Evolutionary conservation across 768 basidiomycete genomes (phyloP).

Genomic region (Lactifluus hygrophoroides): DNA sequence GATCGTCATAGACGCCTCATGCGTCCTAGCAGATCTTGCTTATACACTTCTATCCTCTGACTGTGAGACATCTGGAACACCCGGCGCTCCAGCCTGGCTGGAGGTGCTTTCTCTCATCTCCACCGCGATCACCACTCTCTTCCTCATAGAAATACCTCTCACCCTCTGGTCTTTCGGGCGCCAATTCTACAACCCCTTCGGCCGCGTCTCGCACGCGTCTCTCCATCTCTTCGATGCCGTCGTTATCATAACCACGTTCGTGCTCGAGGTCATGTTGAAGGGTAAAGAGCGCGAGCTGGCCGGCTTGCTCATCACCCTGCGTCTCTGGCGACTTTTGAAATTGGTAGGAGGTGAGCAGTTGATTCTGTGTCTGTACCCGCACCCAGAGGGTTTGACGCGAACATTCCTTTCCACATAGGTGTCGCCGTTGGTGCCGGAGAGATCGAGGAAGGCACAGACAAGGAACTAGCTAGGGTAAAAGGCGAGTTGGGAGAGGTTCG

Average conservation of each 20-base stretch:
- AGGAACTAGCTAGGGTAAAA: conserved; percentile 42
- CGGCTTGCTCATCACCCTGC: conserved; percentile 59
- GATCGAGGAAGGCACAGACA: conserved; percentile 45
- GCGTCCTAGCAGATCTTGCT: conserved; percentile 64
- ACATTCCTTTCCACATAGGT: conserved; percentile 38
- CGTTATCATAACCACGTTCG: conserved; percentile 65
- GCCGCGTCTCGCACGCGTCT: conserved; percentile 41
- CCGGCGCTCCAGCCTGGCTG: conserved; percentile 51
- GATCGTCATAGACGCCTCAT: conserved; percentile 57
- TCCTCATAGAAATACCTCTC: conserved; percentile 71
- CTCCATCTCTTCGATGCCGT: conserved; percentile 71
- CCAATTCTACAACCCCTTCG: conserved; percentile 55
- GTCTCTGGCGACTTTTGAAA: conserved; percentile 76
- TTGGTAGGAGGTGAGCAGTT: conserved; percentile 51
- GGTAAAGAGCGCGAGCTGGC: conserved; percentile 67
- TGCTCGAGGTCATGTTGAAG: conserved; percentile 59
- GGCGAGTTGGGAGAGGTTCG: conserved; percentile 39
- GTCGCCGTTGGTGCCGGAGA: conserved; percentile 71
- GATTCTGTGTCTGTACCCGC: neutral
- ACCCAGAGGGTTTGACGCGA: conserved; percentile 17
- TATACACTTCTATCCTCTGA: conserved; percentile 53
- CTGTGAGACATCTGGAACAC: conserved; percentile 37
- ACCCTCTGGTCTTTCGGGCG: conserved; percentile 57
- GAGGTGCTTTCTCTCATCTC: conserved; percentile 54
- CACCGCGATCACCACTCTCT: conserved; percentile 58